phyloP scores from a whole-genome alignment of 306 rosid species.

The Cucurbita ficifolia region DNA sequence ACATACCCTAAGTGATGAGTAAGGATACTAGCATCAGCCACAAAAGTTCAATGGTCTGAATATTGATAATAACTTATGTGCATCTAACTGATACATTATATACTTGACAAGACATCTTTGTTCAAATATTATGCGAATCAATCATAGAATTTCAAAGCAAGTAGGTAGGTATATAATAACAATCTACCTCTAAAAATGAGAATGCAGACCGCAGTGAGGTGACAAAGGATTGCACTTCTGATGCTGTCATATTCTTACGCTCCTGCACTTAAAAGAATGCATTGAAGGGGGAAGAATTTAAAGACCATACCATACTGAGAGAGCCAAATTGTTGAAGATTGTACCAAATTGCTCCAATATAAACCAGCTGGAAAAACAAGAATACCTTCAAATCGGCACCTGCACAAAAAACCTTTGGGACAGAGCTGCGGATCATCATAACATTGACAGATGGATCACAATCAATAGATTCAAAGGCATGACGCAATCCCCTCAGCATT shows the following conservation, averaged over 20 bases:
- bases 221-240: conserved; percentile 46
- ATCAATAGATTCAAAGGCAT: conserved; percentile 39
- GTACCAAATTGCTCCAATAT: not conserved
- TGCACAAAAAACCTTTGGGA: conserved; percentile 57
- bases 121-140: not conserved
- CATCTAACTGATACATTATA: not conserved
- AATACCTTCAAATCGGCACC: conserved; percentile 57
- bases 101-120: not conserved
- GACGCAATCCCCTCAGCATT: conserved; percentile 42
- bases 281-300: not conserved
- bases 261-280: conserved; percentile 44
- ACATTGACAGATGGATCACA: conserved; percentile 42
- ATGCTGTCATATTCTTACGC: conserved; percentile 43
- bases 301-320: not conserved
- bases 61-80: not conserved
- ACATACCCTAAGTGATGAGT: not conserved
- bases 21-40: not conserved
- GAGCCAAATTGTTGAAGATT: not conserved
- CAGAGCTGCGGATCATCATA: conserved; percentile 52
- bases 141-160: not conserved
- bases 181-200: conserved; percentile 55
- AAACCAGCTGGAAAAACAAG: not conserved
- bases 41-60: not conserved
- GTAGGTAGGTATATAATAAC: not conserved
- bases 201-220: conserved; percentile 57